Base-by-base conservation (phyloP, 352 stramenopile genomes). In the Globisporangium okanoganense region DNA sequence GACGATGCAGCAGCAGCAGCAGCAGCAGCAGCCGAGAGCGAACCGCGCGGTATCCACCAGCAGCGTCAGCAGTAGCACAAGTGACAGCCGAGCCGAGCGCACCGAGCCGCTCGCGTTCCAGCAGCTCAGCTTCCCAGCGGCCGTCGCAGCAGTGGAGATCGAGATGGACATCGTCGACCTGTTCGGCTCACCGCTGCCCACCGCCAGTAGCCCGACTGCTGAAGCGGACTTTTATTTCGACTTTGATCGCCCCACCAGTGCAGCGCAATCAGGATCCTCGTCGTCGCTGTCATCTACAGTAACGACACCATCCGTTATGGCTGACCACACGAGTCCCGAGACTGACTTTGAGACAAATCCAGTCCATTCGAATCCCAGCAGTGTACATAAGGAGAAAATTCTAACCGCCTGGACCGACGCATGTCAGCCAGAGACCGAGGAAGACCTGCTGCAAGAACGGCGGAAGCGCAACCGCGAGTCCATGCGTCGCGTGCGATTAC, bases 401-500 rank as follows among this genome's bases (percentile, higher is more conserved):
- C n/a, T n/a, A n/a, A n/a, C n/a, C n/a, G n/a, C n/a, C n/a, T n/a
- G n/a, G 25, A 51, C 6, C 22, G 44, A 16, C 29, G 25, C 6
- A 10, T 14, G 8, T 6, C 24, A 53, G 14, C 35, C 13, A 6
- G 10, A 29, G 2, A 20, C 52, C 18, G 52, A 58, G 16, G 52
- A 45, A 20, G 52, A 58, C 22, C 52, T 58, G 36, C 52, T 58
- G 5, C 35, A 48, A 29, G 25, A 54, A 5, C 61, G 69, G 10
- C 62, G 70, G 3, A 63, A 63, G 54, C 66, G 66, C 36, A 77
- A 77, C 29, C 59, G 70, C 40, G 70, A 74, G 27, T 71, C 66
- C 27, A 77, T 77, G 70, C 70, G 64, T 8, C 70, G 67, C 29
- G 70, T 65, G 29, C 56, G 63, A 2, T 48, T 54, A 41, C 66